Conservation (phyloP, 2,329 filamentous ascomycete species). For the Arachnomyces sp. region DNA sequence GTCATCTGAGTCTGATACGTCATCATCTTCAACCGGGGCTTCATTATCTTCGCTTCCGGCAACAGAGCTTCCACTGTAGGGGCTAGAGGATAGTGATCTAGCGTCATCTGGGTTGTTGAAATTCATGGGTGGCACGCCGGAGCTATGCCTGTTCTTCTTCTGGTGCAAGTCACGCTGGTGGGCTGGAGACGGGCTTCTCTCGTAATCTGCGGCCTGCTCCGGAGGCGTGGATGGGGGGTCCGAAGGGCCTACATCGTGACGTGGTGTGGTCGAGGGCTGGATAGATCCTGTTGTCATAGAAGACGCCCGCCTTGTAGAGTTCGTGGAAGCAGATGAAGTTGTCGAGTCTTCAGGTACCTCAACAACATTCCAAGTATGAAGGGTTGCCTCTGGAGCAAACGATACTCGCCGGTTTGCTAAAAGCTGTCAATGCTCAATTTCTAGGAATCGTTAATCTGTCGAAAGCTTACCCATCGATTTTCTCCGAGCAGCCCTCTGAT, state of each 20-base stretch:
- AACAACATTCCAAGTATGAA: slow-evolving; percentile 94
- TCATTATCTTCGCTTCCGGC: slow-evolving; percentile 39
- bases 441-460: not conserved
- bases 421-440: not conserved
- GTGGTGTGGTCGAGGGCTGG: slow-evolving; percentile 18
- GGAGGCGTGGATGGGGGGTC: slow-evolving; percentile 54
- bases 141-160: slow-evolving; percentile 47
- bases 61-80: slow-evolving; percentile 58
- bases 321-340: slow-evolving; percentile 63
- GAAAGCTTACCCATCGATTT: slow-evolving; percentile 65
- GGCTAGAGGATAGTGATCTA: slow-evolving; percentile 65
- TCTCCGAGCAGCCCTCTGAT: slow-evolving; percentile 76
- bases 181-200: slow-evolving; percentile 53
- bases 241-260: slow-evolving; percentile 39
- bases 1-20: slow-evolving; percentile 42
- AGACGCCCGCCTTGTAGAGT: slow-evolving; percentile 67
- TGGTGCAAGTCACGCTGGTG: slow-evolving; percentile 56
- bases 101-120: slow-evolving; percentile 61
- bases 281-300: slow-evolving; percentile 37
- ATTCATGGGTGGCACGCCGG: slow-evolving; percentile 57
- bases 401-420: slow-evolving; percentile 81
- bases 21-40: slow-evolving; percentile 37
- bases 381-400: slow-evolving; percentile 91
- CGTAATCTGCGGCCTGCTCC: slow-evolving; percentile 52
- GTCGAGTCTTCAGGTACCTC: slow-evolving; percentile 85